Conservation (phyloP, 495 filamentous ascomycete species). For the Lasiosphaeria miniovina region DNA sequence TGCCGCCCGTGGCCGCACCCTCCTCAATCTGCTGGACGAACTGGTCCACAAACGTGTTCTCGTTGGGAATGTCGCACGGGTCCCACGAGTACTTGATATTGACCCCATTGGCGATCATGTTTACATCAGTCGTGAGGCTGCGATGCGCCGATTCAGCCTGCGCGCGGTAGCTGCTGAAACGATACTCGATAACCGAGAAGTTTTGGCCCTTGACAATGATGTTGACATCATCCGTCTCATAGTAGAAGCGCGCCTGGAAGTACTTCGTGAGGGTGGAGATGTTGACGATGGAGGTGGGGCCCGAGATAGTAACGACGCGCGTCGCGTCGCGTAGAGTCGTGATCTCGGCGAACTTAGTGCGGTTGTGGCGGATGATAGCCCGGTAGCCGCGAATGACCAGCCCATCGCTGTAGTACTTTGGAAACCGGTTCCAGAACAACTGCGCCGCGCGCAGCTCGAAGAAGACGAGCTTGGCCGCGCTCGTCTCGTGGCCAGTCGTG, state of each 20-base stretch:
- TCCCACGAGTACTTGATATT: not conserved
- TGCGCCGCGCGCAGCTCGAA: constrained; percentile 20
- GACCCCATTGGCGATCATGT: not conserved
- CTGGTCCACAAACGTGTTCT: too few relatives aligned
- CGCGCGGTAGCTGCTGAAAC: not conserved
- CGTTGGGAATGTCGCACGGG: not conserved
- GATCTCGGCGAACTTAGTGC: not conserved
- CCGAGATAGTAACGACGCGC: not conserved
- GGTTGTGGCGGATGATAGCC: not conserved
- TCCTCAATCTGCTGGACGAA: too few relatives aligned
- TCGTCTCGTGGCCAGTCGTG: constrained; percentile 6
- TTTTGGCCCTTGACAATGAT: not conserved
- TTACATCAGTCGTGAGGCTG: not conserved
- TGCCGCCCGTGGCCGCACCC: too few relatives aligned
- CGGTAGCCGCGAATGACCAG: not conserved
- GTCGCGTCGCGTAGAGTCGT: not conserved
- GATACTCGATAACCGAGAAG: not conserved
- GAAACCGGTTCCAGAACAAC: not conserved
- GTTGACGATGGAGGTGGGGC: not conserved
- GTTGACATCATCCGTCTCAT: not conserved
- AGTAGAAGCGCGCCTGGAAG: not conserved
- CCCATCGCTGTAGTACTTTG: not conserved
- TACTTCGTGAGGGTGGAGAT: not conserved
- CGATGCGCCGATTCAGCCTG: not conserved
- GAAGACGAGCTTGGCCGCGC: constrained; percentile 38